A percentile compares a stretch with the other conserved stretches of the same genome.
Conservation (phyloP, 305 asterid genomes). For the Galium porrigens region DNA sequence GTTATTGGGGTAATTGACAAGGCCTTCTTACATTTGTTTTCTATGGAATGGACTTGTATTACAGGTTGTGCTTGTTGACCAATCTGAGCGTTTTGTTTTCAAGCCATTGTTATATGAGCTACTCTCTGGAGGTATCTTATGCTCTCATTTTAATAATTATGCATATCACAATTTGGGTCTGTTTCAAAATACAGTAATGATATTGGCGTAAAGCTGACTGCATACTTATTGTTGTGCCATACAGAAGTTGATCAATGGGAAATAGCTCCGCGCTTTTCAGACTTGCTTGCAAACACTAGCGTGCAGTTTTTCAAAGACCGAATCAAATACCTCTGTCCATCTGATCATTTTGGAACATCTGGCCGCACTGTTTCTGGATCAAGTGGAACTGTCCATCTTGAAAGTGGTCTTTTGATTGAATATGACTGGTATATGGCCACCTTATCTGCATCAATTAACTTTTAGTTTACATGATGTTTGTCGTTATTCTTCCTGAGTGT, state of each 20-base stretch:
- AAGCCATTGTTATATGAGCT: conserved; percentile 90
- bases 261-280: conserved; percentile 84
- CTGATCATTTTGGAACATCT: conserved; percentile 43
- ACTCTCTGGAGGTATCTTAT: conserved; percentile 71
- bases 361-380: conserved; percentile 31
- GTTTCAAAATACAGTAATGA: conserved; percentile 9
- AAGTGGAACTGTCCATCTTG: conserved; percentile 69
- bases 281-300: conserved; percentile 54
- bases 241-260: conserved; percentile 97
- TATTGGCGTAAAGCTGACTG: neutral
- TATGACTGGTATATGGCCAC: conserved; percentile 65
- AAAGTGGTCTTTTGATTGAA: conserved; percentile 70
- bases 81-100: conserved; percentile 75
- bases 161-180: conserved; percentile 6
- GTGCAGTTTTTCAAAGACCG: conserved; percentile 65
- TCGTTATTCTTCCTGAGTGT: neutral
- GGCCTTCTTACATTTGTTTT: neutral
- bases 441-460: conserved; percentile 5
- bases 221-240: conserved; percentile 18
- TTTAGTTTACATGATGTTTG: neutral
- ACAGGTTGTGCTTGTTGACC: conserved; percentile 90
- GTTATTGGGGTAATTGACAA: neutral
- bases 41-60: conserved; percentile 12
- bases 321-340: conserved; percentile 58
- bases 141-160: conserved; percentile 9